phyloP scores from a whole-genome alignment of 768 basidiomycete genomes.

The Pleurotus giganteus region DNA sequence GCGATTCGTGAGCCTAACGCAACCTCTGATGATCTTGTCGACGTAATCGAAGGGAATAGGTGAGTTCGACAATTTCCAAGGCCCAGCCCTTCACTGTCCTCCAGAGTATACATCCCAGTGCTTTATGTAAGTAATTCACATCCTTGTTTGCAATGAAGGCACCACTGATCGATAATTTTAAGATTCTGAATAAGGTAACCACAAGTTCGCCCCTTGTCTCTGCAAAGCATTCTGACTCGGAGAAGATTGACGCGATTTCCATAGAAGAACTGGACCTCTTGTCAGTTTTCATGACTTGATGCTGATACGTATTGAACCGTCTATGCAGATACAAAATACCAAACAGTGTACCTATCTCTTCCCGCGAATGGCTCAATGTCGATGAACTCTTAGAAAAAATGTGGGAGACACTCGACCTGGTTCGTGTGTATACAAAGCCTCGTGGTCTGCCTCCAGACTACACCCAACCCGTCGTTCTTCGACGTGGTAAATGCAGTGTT shows the following conservation, averaged over 20 bases:
- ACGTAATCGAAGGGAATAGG: slow-evolving; percentile 96
- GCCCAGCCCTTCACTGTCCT: neutral
- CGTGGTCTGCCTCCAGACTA: slow-evolving; percentile 92
- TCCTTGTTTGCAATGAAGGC: neutral
- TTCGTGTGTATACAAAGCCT: slow-evolving; percentile 96
- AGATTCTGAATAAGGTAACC: slow-evolving; percentile 82
- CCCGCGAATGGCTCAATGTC: slow-evolving; percentile 92
- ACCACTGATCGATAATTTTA: slow-evolving; percentile 7
- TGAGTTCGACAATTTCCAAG: slow-evolving; percentile 24
- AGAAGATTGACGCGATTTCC: slow-evolving; percentile 94
- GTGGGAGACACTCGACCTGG: slow-evolving; percentile 92
- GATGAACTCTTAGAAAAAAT: slow-evolving; percentile 92
- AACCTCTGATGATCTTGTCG: slow-evolving; percentile 94
- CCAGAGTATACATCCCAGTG: slow-evolving; percentile 89
- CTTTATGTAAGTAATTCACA: slow-evolving; percentile 64
- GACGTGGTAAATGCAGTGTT: slow-evolving; percentile 58
- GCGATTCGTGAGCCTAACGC: slow-evolving; percentile 91
- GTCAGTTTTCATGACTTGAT: slow-evolving; percentile 36
- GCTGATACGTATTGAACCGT: neutral
- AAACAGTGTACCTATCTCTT: slow-evolving; percentile 91
- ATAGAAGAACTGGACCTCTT: slow-evolving; percentile 96
- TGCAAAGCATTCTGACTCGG: neutral
- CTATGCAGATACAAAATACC: slow-evolving; percentile 82
- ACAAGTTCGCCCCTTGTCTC: neutral
- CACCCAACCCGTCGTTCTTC: slow-evolving; percentile 83